Conservation (phyloP, 352 stramenopile genomes). For the Pythium coloratum region DNA sequence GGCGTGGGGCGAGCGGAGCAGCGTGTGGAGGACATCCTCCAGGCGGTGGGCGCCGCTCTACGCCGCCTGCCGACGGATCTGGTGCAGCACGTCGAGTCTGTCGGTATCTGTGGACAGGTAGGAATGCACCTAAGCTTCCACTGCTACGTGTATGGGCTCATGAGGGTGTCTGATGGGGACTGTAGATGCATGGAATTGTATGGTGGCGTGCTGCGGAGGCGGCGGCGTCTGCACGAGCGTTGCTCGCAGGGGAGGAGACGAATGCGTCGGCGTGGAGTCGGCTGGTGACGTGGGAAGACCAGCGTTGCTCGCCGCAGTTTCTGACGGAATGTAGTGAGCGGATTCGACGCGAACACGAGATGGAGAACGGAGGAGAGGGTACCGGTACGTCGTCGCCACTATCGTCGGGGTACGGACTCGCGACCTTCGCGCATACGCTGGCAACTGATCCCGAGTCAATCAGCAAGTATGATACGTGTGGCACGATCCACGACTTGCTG, state of each 20-base stretch:
- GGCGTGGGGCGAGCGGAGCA: slow-evolving; percentile 36
- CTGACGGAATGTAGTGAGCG: slow-evolving; percentile 31
- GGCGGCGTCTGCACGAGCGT: slow-evolving; percentile 21
- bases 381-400: slow-evolving; percentile 30
- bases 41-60: slow-evolving; percentile 42
- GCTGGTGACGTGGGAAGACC: slow-evolving; percentile 80
- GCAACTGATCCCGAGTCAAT: slow-evolving; percentile 34
- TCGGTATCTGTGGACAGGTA: slow-evolving; percentile 78
- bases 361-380: slow-evolving; percentile 5
- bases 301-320: slow-evolving; percentile 65
- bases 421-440: slow-evolving; percentile 63
- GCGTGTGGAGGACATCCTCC: slow-evolving; percentile 47
- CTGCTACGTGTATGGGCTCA: background rate
- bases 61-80: slow-evolving; percentile 30
- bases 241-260: slow-evolving; percentile 13
- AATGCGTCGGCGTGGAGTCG: slow-evolving; percentile 46
- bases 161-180: background rate
- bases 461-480: slow-evolving; percentile 61
- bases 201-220: slow-evolving; percentile 70
- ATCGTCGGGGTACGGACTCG: slow-evolving; percentile 66
- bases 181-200: slow-evolving; percentile 84
- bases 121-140: background rate
- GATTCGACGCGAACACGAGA: slow-evolving; percentile 3
- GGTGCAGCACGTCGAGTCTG: slow-evolving; percentile 31
- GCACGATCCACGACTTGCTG: slow-evolving; percentile 81